Conservation (phyloP, 768 basidiomycete genomes). For the Clathrus columnatus region DNA sequence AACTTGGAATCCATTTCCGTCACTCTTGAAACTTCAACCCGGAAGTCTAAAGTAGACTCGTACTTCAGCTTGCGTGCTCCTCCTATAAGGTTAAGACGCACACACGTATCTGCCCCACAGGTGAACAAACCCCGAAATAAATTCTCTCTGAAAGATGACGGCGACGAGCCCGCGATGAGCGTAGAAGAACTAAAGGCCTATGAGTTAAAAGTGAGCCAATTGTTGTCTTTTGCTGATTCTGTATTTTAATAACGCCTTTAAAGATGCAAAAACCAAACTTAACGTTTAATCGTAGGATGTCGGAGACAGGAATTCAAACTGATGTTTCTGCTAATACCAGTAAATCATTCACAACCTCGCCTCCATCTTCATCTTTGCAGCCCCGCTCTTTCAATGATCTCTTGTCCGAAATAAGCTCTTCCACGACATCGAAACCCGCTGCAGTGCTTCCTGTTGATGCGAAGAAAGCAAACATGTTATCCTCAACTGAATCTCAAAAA, state of each 20-base stretch:
- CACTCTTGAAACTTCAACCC: background rate
- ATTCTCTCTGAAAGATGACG: slow-evolving; percentile 7
- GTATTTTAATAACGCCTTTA: background rate
- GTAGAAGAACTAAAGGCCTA: slow-evolving; percentile 4
- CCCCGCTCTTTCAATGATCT: background rate
- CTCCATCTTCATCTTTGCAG: background rate
- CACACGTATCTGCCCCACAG: slow-evolving; percentile 1
- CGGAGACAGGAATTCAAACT: slow-evolving; percentile 7
- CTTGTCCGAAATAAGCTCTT: background rate
- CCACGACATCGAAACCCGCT: background rate
- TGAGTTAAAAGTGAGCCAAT: background rate
- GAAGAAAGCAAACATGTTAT: background rate
- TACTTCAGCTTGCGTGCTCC: slow-evolving; percentile 5
- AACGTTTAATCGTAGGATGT: slow-evolving; percentile 4
- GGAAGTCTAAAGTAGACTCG: background rate
- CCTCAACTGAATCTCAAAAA: background rate
- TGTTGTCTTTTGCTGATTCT: background rate
- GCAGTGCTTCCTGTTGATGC: background rate
- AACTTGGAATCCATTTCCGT: background rate
- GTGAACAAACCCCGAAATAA: slow-evolving; percentile 7
- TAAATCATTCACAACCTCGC: background rate
- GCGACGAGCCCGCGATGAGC: background rate
- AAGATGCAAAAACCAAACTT: background rate
- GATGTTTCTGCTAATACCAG: background rate
- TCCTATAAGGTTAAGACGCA: background rate